Evolutionary conservation across 345 rosid genomes (phyloP), one percentile per base, ranked within the genome.

Genomic region (Adansonia digitata): DNA sequence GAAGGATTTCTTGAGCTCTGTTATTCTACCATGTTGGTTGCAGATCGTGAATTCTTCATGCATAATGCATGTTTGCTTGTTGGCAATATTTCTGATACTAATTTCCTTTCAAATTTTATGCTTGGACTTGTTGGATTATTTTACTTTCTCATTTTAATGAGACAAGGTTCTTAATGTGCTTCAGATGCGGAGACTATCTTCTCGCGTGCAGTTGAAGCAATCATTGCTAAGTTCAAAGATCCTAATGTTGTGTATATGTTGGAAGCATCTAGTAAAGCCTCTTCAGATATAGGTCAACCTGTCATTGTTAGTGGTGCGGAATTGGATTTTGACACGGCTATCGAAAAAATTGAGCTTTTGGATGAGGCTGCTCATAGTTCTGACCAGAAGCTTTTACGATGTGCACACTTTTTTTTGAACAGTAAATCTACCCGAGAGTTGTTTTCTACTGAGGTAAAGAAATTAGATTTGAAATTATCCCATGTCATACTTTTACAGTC

Each of bases 361-460:
- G 76, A 69, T 77, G 81, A 84, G 78, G 57, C 79, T 75, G 81
- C 56, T 24, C 77, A 77, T 70, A 85, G 40, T 65, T 78, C 87
- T 59, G 86, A 83, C 69, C 26, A 20, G 40, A 82, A 87, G 64
- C 74, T 60, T 74, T 71, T 87, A 69, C 78, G 65, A 39, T 92
- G 98, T 61, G 84, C 88, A 69, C 82, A 85, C 79, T 90, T 92
- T 61, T 92, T 84, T 85, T 71, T 27, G 43, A 80, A 86, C 60
- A 88, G 76, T 69, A 91, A 82, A 83, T 71, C 88, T 60, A 56
- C 79, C 53, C 24, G 86, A n/a, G 61, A 73, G 9, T 76, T 67
- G 13, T 74, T 80, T 71, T 88, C 89, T 76, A 83, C 84, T 17
- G 95, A 92, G 94, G 97, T 94, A 84, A 86, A 60, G 43, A 55